Evolutionary conservation across 495 filamentous ascomycete genomes (phyloP).

Genomic region (Lentithecium fluviatile): DNA sequence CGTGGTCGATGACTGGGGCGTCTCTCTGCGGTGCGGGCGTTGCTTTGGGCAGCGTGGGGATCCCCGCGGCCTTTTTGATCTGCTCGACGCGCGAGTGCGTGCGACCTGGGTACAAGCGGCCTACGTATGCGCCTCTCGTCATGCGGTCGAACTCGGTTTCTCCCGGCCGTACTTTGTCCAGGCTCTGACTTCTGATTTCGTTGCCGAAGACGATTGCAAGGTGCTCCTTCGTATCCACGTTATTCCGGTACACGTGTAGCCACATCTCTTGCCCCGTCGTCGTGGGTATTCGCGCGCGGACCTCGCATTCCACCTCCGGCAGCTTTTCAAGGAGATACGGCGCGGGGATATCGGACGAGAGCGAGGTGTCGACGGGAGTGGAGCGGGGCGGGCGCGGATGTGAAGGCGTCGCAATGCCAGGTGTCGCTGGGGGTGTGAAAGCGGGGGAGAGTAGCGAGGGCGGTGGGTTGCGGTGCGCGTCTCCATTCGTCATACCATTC

Average conservation of each 20-base stretch:
- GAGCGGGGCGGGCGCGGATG: slow-evolving; percentile 34
- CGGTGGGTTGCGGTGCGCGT: slow-evolving; percentile 15
- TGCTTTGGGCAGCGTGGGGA: background rate
- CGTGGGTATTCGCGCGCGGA: slow-evolving; percentile 49
- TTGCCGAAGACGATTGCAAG: slow-evolving; percentile 95
- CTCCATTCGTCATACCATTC: slow-evolving; percentile 7
- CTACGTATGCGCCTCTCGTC: slow-evolving; percentile 89
- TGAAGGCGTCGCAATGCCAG: slow-evolving; percentile 37
- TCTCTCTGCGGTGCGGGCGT: too few species aligned
- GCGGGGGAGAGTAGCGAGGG: slow-evolving; percentile 46
- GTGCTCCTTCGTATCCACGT: slow-evolving; percentile 91
- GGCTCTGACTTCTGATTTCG: slow-evolving; percentile 72
- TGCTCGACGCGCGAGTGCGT: slow-evolving; percentile 57
- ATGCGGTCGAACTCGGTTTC: slow-evolving; percentile 96
- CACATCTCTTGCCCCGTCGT: slow-evolving; percentile 94
- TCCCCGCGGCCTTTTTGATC: slow-evolving; percentile 43
- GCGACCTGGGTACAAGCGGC: slow-evolving; percentile 81
- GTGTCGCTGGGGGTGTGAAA: slow-evolving; percentile 48
- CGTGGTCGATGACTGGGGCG: background rate
- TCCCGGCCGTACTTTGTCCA: slow-evolving; percentile 77
- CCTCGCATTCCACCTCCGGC: slow-evolving; percentile 46
- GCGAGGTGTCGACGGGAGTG: slow-evolving; percentile 38
- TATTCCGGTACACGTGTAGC: slow-evolving; percentile 90
- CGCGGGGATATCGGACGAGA: slow-evolving; percentile 4
- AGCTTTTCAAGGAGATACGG: slow-evolving; percentile 38